phyloP scores from a whole-genome alignment of 2,329 filamentous ascomycete genomes.

The Fusarium illudens region DNA sequence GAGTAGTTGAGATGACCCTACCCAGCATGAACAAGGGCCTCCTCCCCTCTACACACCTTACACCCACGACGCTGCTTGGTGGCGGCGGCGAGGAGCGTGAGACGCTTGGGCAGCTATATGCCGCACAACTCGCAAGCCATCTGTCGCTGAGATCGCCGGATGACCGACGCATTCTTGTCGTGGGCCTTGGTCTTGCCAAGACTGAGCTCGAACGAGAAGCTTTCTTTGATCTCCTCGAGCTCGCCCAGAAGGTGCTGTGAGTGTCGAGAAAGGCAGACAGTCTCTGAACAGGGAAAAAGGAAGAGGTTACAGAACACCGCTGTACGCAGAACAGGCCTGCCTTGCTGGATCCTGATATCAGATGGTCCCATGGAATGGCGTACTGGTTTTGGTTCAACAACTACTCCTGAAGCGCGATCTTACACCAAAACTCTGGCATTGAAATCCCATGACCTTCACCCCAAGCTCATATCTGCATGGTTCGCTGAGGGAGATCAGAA shows the following conservation, averaged over 20 bases:
- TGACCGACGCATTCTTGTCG: constrained; percentile 66
- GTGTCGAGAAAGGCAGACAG: background rate
- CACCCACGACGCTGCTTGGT: constrained; percentile 86
- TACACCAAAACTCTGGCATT: no score
- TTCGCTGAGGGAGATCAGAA: background rate
- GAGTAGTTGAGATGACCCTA: constrained; percentile 67
- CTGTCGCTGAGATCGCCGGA: constrained; percentile 76
- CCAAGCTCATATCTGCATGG: background rate
- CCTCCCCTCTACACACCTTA: constrained; percentile 83
- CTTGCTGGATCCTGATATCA: background rate
- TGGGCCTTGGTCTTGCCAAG: constrained; percentile 67
- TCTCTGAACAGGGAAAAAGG: background rate
- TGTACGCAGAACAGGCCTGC: background rate
- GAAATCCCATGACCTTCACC: background rate
- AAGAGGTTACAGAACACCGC: background rate
- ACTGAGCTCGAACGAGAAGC: constrained; percentile 61
- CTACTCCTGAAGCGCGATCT: background rate
- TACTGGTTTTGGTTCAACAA: no score
- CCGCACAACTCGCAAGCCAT: constrained; percentile 85
- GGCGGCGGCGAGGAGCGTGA: constrained; percentile 82
- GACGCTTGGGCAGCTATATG: constrained; percentile 85
- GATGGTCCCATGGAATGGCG: no score
- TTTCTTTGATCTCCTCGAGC: constrained; percentile 72
- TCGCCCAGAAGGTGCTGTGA: constrained; percentile 66
- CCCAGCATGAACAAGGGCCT: constrained; percentile 55